Conservation (phyloP, 2,329 filamentous ascomycete genomes). For the Biscogniauxia marginata region DNA sequence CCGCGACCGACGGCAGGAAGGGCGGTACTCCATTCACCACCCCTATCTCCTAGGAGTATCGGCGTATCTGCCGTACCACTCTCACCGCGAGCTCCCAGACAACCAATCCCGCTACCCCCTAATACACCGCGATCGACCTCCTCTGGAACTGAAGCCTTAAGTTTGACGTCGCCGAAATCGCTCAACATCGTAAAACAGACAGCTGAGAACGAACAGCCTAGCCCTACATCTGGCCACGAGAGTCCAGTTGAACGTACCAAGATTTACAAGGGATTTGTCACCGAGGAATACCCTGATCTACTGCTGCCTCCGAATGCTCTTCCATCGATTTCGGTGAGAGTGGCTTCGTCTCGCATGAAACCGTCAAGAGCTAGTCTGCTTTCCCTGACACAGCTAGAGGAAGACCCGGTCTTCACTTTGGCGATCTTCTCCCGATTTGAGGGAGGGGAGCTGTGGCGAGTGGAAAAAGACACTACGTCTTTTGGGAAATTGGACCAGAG, state of each 20-base stretch:
- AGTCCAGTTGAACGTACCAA: conserved; percentile 45
- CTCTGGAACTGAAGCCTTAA: conserved; percentile 40
- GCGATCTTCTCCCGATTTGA: conserved; percentile 79
- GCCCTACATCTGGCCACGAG: conserved; percentile 33
- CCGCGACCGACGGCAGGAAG: conserved; percentile 57
- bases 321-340: conserved; percentile 79
- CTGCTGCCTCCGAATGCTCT: conserved; percentile 85
- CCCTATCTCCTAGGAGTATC: conserved; percentile 62
- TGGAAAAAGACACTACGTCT: conserved; percentile 87
- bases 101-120: conserved; percentile 70
- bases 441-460: conserved; percentile 80
- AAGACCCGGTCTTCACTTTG: conserved; percentile 91
- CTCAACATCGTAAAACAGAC: conserved; percentile 38
- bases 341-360: conserved; percentile 92
- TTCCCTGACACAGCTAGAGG: conserved; percentile 75
- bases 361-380: conserved; percentile 85
- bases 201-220: conserved; percentile 25
- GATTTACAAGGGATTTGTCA: conserved; percentile 76
- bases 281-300: conserved; percentile 83
- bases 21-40: conserved; percentile 58
- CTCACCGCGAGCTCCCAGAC: conserved; percentile 71
- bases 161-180: conserved; percentile 41
- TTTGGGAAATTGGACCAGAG: conserved; percentile 79
- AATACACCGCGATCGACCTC: conserved; percentile 65
- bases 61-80: conserved; percentile 54